Evolutionary conservation across 495 filamentous ascomycete species (phyloP), one percentile per base, ranked within the genome.

Genomic region (Aspergillus taichungensis): DNA sequence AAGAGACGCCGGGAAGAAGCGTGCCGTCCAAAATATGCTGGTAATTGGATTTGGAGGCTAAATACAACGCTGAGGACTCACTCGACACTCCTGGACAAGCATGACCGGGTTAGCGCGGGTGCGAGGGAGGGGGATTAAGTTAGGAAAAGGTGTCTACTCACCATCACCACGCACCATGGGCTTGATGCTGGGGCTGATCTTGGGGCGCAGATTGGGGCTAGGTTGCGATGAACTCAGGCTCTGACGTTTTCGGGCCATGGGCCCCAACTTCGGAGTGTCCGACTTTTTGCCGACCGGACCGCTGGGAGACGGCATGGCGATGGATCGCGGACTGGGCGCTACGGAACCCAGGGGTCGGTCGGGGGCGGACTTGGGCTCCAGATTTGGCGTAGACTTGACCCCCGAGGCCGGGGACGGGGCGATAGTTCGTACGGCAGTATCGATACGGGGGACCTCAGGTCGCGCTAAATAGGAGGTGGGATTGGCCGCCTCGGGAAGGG

Each of bases 1-100:
- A 98, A 1, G 82, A 85, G 18, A 98, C 84, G 8, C 92, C 92
- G 0, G 87, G 88, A 5, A 95, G 79, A 35, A 84, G 79, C 34
- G 84, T 97, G 35, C 92, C 92, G 59, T 97, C 91, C 27, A 98
- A 66, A 43, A 98, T 92, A 56, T 95, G 92, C 60, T 98, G 92
- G 57, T 98, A 98, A 60, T 98, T 98, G 13, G 89, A 95, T 58
- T 96, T 96, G 30, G 85, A 85, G 8, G 91, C 87, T 14, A 98
- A 73, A 37, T 96, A 76, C 18, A 91, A 78, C 11, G 91, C 89
- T 11, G 90, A 87, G 1, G 85, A 78, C 51, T 94, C 77, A 39
- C 74, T 62, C n/a, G 76, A 66, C 34, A 82, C 57, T 33, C 67
- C 70, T 71, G 50, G 18, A 24, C 38, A 59, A 41, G 3, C 28